These are phyloP conservation scores for Anthostomella pinea DNA, from an alignment of 2,329 filamentous ascomycete genomes.

Conservation along the genomic window DNA sequence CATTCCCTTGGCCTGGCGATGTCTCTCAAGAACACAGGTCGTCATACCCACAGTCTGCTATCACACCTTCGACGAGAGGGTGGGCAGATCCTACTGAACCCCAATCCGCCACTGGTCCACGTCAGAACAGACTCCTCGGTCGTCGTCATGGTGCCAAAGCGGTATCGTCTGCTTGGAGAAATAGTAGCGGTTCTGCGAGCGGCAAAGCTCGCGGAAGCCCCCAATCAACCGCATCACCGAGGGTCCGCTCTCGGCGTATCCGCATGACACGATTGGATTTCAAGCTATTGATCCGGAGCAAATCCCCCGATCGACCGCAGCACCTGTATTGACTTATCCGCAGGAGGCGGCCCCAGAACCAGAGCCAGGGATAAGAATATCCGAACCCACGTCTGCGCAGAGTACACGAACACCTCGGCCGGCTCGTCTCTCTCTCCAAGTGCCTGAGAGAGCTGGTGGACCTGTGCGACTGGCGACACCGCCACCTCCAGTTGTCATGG, in stretches of 20 bases:
- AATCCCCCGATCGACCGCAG: conserved; percentile 17
- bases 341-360: conserved; percentile 25
- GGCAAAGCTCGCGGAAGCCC: conserved; percentile 78
- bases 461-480: conserved; percentile 62
- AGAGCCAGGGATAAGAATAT: conserved; percentile 16
- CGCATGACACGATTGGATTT: conserved; percentile 52
- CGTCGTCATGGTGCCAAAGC: conserved; percentile 76
- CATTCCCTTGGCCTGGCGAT: conserved; percentile 49
- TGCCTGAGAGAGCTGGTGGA: conserved; percentile 59
- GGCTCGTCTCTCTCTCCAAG: conserved; percentile 57
- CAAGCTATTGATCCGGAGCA: conserved; percentile 34
- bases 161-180: conserved; percentile 87
- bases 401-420: conserved; percentile 35
- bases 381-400: conserved; percentile 22
- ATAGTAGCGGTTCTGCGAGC: conserved; percentile 56
- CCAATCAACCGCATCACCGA: conserved; percentile 65
- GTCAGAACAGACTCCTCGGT: conserved; percentile 48
- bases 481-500: conserved; percentile 48
- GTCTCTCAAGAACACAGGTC: conserved; percentile 58
- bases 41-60: conserved; percentile 75
- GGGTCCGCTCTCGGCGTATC: conserved; percentile 67
- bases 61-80: conserved; percentile 60
- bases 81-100: conserved; percentile 61
- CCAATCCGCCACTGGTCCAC: conserved; percentile 70
- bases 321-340: conserved; percentile 16